Evolutionary conservation across 352 stramenopile species (phyloP).

Genomic region (Phytophthora foliorum): DNA sequence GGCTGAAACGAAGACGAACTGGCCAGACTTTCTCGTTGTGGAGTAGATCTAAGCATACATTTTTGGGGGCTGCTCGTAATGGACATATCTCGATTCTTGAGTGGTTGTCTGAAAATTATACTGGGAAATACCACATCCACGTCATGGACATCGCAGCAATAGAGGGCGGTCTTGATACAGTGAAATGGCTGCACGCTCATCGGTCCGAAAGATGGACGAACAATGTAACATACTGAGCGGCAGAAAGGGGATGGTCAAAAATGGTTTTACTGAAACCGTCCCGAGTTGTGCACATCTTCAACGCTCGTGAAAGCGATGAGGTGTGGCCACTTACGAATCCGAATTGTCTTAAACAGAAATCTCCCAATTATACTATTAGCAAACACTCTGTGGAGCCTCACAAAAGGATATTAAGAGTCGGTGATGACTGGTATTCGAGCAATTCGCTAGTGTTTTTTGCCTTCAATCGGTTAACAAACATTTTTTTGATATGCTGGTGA

Average conservation of each 20-base stretch:
- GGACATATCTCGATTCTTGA: neutral
- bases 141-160: constrained; percentile 10
- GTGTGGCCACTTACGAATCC: constrained; percentile 10
- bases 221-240: neutral
- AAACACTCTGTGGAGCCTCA: neutral
- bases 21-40: constrained; percentile 8
- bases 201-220: neutral
- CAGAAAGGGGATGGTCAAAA: constrained; percentile 8
- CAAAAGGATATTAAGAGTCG: too few relatives aligned
- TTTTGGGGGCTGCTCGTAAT: neutral
- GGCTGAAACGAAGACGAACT: neutral
- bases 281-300: neutral
- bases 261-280: constrained; percentile 18
- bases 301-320: constrained; percentile 6
- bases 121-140: too few relatives aligned
- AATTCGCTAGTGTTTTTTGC: too few relatives aligned
- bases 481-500: too few relatives aligned
- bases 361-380: neutral
- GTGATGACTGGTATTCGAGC: too few relatives aligned
- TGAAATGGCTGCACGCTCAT: constrained; percentile 11
- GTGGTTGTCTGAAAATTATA: neutral
- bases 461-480: too few relatives aligned
- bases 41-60: neutral
- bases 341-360: constrained; percentile 1
- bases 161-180: neutral